Evolutionary conservation across 495 filamentous ascomycete species (phyloP), one percentile per base, ranked within the genome.

Genomic region (Aspergillus indologenus): DNA sequence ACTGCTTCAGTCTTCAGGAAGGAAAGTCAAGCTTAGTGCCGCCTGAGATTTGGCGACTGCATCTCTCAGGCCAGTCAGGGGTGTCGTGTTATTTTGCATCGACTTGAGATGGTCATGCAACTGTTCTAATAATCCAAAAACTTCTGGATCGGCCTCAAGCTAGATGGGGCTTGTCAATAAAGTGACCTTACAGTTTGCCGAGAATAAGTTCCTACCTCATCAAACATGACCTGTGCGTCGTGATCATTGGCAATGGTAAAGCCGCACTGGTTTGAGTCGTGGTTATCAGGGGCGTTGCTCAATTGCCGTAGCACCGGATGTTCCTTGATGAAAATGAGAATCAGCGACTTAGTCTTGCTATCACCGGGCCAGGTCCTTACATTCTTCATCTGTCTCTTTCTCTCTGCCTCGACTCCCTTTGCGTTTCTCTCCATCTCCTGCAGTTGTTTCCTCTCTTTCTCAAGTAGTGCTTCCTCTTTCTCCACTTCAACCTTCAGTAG

Each of bases 81-180:
- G 79, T n/a, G 70, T 73, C 2, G 74, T 70, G 60, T 85, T 86
- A 49, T 67, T 77, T 54, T 81, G 75, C 73, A 87, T 79, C 26
- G 78, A 84, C 59, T 80, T 77, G 22, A 87, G 70, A 67, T 86
- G 84, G 45, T 75, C 73, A 49, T 77, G 70, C 12, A 87, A 67
- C 60, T 85, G 79, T 53, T 68, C 72, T 54, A 79, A 61, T 29
- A 80, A 51, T 12, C 42, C 58, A 7, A 56, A 57, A 11, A 71
- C 58, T n/a, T 75, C 73, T 0, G 75, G 71, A 53, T 80, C 76
- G 15, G 61, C 46, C n/a, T 75, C 72, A 45, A 78, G 66, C 77
- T 79, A 55, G 48, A 57, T 54, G 29, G 22, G 5, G 48, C 26
- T 23, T 21, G 31, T 46, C 14, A 58, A 44, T 51, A 45, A 66